A percentile compares a stretch with the other conserved stretches of the same genome.
phyloP scores from a whole-genome alignment of 2,329 filamentous ascomycete species.

The Fusarium piperis region DNA sequence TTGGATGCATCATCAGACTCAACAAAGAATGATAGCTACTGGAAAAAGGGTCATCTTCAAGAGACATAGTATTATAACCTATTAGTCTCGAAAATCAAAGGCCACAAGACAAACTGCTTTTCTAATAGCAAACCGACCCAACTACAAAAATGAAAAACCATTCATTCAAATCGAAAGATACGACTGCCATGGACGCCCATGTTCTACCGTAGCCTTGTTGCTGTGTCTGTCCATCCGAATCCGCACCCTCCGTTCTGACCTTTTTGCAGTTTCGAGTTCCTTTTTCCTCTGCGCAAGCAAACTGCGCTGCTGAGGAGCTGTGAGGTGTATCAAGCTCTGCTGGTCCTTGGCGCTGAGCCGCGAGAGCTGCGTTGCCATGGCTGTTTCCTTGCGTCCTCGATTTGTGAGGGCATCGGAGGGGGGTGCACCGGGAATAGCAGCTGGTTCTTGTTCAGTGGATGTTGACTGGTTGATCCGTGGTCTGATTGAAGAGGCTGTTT shows the following conservation, averaged over 20 bases:
- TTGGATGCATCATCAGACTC: no score
- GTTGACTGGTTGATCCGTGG: neutral
- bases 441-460: neutral
- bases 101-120: neutral
- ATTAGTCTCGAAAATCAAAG: neutral
- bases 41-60: neutral
- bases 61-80: neutral
- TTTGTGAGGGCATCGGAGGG: conserved; percentile 1
- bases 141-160: neutral
- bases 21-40: no score
- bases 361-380: conserved; percentile 20
- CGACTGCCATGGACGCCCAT: neutral
- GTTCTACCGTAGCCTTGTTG: conserved; percentile 28
- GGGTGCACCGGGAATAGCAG: fast-evolving
- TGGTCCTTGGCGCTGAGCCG: conserved; percentile 24
- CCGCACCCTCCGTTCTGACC: conserved; percentile 11
- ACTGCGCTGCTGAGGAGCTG: conserved; percentile 24
- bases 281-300: conserved; percentile 23
- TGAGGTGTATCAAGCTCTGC: conserved; percentile 31
- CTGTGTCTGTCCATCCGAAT: conserved; percentile 15
- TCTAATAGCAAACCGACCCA: neutral
- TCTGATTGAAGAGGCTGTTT: neutral
- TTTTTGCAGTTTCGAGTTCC: conserved; percentile 10
- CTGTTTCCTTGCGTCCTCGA: conserved; percentile 4
- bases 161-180: neutral